phyloP scores from a whole-genome alignment of 371 early-diverging fungal species.

The Syncephalastrum racemosum region DNA sequence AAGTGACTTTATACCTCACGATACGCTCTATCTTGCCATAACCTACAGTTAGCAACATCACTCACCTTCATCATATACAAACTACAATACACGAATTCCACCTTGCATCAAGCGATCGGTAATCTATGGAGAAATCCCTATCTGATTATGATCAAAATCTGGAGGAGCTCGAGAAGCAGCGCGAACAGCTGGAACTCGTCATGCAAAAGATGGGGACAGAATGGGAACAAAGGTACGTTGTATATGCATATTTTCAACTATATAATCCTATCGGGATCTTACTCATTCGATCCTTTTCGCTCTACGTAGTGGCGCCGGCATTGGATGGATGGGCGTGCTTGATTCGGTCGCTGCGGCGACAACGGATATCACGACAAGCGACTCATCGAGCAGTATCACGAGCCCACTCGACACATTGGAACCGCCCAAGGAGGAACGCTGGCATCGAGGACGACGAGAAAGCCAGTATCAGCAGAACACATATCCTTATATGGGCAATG shows the following conservation, averaged over 20 bases:
- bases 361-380: conserved; percentile 15
- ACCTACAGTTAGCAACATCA: too few species aligned
- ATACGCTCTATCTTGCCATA: too few species aligned
- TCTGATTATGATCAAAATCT: conserved; percentile 48
- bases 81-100: too few species aligned
- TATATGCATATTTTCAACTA: background rate
- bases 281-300: background rate
- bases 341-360: conserved; percentile 1
- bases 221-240: conserved; percentile 50
- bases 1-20: background rate
- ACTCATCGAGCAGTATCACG: too few species aligned
- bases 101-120: background rate
- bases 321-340: conserved; percentile 46
- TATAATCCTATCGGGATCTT: too few species aligned
- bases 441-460: conserved; percentile 7
- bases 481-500: background rate
- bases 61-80: too few species aligned
- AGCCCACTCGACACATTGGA: background rate
- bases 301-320: conserved; percentile 42
- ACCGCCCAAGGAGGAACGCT: too few species aligned
- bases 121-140: conserved; percentile 43
- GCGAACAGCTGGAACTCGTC: conserved; percentile 40
- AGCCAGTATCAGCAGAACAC: background rate
- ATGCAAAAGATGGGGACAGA: conserved; percentile 52
- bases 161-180: conserved; percentile 42